Evolutionary conservation across 495 filamentous ascomycete genomes (phyloP).

Genomic region (Talaromyces stipitatus): DNA sequence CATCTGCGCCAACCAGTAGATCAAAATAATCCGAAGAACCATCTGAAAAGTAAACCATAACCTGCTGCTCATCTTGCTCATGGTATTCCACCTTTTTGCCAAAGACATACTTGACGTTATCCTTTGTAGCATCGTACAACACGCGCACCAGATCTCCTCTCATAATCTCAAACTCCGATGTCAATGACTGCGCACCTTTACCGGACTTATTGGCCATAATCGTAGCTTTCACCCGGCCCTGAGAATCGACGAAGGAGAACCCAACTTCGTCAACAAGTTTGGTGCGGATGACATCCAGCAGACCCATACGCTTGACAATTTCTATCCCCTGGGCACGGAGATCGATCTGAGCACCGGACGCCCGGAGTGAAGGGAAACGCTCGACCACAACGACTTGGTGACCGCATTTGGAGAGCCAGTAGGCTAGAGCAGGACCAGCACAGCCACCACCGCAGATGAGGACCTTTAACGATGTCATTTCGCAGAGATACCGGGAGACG

Average conservation of each 20-base stretch:
- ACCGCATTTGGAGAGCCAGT: conserved; percentile 24
- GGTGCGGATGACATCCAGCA: conserved; percentile 21
- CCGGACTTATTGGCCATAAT: conserved; percentile 26
- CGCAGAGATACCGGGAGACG: background rate
- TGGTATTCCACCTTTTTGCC: conserved; percentile 20
- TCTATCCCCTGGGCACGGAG: conserved; percentile 29
- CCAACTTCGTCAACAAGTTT: conserved; percentile 28
- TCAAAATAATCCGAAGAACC: conserved; percentile 32
- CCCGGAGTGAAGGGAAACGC: conserved; percentile 24
- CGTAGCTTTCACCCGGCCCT: conserved; percentile 14
- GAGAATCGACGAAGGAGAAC: conserved; percentile 22
- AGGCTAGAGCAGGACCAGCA: conserved; percentile 27
- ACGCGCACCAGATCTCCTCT: conserved; percentile 32
- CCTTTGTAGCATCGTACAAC: conserved; percentile 27
- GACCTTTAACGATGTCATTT: conserved; percentile 16
- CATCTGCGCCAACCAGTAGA: conserved; percentile 43
- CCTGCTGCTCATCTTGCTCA: conserved; percentile 15
- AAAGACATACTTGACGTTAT: conserved; percentile 31
- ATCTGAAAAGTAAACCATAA: conserved; percentile 31
- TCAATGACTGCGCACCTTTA: conserved; percentile 24
- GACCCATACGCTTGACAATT: conserved; percentile 31
- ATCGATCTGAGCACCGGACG: conserved; percentile 33
- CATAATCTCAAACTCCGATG: conserved; percentile 41
- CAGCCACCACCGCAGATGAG: conserved; percentile 36
- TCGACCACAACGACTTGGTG: conserved; percentile 35